Percentiles rank a stretch among this genome's conserved stretches.
These are phyloP conservation scores for Plasmodium knowlesi DNA, from an alignment of 169 alveolate genomes.

Conservation along the genomic window DNA sequence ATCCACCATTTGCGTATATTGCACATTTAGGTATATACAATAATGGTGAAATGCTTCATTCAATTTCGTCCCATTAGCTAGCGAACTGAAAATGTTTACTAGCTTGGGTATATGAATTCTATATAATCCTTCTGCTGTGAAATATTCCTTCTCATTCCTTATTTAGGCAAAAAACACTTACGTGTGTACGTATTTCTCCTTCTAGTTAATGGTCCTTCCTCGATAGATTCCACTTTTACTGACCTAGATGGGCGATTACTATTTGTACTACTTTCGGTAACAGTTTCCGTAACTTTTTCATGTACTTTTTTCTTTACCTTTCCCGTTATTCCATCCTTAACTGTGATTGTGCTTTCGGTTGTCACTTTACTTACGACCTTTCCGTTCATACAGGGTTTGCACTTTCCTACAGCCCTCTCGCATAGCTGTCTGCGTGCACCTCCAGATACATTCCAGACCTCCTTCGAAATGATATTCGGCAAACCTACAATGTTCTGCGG, in stretches of 20 bases:
- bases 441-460: neutral
- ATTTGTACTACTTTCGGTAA: neutral
- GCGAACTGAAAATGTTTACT: neutral
- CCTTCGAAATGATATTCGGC: neutral
- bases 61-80: neutral
- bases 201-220: neutral
- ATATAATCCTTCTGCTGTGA: neutral
- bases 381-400: neutral
- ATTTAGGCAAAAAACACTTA: neutral
- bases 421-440: neutral
- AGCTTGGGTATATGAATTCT: neutral
- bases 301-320: neutral
- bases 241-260: neutral
- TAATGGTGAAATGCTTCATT: neutral
- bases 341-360: neutral
- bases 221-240: neutral
- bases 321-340: neutral
- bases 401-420: neutral
- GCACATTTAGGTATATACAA: neutral
- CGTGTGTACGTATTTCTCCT: neutral
- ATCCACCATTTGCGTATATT: neutral
- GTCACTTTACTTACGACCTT: neutral
- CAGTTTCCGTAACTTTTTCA: neutral
- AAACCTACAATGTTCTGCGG: neutral
- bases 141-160: too few relatives aligned